Evolutionary conservation across 208 protist species (phyloP).

Genomic region (Trypanosoma platydactyli): DNA sequence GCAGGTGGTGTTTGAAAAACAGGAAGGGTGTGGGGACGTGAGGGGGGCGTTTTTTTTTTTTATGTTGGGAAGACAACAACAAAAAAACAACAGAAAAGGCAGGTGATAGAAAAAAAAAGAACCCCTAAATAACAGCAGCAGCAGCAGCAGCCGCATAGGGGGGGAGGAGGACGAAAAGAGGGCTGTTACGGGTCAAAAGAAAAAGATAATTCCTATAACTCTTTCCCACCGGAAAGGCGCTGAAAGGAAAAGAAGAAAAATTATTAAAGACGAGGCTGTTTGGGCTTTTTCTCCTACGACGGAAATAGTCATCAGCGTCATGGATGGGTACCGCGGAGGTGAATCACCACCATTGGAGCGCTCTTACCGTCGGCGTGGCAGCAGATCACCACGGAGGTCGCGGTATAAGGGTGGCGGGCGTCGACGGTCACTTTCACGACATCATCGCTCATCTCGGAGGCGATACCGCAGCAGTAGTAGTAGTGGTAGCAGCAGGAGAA

Average conservation of each 20-base stretch:
- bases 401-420: neutral
- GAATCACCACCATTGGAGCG: slow-evolving; percentile 9
- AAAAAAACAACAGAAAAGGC: too few species aligned
- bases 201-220: neutral
- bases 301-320: neutral
- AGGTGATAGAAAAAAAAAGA: too few species aligned
- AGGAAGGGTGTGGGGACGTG: too few species aligned
- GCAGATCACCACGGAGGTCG: neutral
- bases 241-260: neutral
- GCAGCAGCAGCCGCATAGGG: too few species aligned
- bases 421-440: slow-evolving; percentile 10
- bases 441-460: slow-evolving; percentile 3
- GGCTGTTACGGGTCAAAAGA: neutral
- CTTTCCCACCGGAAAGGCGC: neutral
- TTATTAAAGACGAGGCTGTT: neutral
- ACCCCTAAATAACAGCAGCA: too few species aligned
- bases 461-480: slow-evolving; percentile 13
- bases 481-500: slow-evolving; percentile 9
- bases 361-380: slow-evolving; percentile 3
- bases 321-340: slow-evolving; percentile 16
- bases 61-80: too few species aligned
- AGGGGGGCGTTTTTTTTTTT: too few species aligned
- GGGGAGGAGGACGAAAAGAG: too few species aligned
- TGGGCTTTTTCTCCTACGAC: neutral
- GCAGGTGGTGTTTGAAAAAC: neutral